These are phyloP conservation scores for Penicillium olsonii DNA, from an alignment of 2,329 filamentous ascomycete genomes.

Conservation along the genomic window DNA sequence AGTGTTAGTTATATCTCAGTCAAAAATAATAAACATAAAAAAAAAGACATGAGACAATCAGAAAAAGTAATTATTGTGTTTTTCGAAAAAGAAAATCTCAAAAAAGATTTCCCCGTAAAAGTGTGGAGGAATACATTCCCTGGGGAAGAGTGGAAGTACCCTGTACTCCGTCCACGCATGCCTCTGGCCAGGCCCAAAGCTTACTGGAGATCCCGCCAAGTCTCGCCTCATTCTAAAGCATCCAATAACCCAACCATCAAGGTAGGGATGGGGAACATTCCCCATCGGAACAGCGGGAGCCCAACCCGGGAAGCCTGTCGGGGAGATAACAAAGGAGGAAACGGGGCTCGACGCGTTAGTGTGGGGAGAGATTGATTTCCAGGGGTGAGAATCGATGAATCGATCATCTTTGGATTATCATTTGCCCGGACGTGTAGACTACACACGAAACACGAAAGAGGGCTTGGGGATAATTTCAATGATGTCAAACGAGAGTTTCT, in stretches of 20 bases:
- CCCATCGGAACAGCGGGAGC: slow-evolving; percentile 9
- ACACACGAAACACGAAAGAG: background rate
- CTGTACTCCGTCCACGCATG: slow-evolving; percentile 14
- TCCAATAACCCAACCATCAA: slow-evolving; percentile 10
- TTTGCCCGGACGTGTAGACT: background rate
- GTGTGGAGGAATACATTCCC: slow-evolving; percentile 24
- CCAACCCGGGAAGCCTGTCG: slow-evolving; percentile 6
- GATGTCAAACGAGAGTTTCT: no score
- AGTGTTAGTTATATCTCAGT: background rate
- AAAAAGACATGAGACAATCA: slow-evolving; percentile 5
- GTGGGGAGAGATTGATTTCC: slow-evolving; percentile 9
- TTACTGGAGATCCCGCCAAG: slow-evolving; percentile 17
- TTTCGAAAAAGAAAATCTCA: slow-evolving; percentile 6
- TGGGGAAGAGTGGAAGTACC: slow-evolving; percentile 15
- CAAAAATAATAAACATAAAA: background rate
- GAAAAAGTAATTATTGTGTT: background rate
- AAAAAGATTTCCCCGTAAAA: slow-evolving; percentile 1
- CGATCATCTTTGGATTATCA: slow-evolving; percentile 1
- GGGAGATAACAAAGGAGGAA: slow-evolving; percentile 7
- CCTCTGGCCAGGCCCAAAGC: slow-evolving; percentile 10
- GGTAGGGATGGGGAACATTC: slow-evolving; percentile 11
- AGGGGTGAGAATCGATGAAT: slow-evolving; percentile 6
- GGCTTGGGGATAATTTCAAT: background rate
- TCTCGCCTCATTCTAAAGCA: slow-evolving; percentile 19
- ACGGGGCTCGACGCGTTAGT: slow-evolving; percentile 12